Base-by-base conservation (phyloP, 2,329 filamentous ascomycete genomes). In the Cryphonectria radicalis region DNA sequence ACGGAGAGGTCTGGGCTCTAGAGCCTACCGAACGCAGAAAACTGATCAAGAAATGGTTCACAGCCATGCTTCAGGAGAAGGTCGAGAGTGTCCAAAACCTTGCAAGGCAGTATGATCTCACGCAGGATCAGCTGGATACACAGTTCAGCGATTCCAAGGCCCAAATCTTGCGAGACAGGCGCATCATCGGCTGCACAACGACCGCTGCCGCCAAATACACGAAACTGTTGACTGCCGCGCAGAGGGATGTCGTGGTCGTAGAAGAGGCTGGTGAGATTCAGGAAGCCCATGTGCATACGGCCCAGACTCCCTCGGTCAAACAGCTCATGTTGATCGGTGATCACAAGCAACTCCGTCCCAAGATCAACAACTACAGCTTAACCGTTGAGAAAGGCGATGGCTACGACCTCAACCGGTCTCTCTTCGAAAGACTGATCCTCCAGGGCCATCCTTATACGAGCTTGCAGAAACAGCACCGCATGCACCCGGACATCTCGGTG, bases 201-300 rank as follows among this genome's bases (percentile, higher is more conserved):
- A 94, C 90, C 0, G 90, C 83, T 0, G 91, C 91, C 0, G 90
- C 92, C 0, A 93, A 85, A 79, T 86, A 91, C 66, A 80, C 83
- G 0, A 79, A 84, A 0, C 81, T 87, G 1, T 84, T 94, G 11
- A 84, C 84, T 5, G 81, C 84, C 0, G 87, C 86, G 0, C 78
- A 80, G 0, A 89, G 90, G 0, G 88, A 89, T 0, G 82, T 92
- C 3, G 79, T 93, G 0, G 76, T 94, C 0, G 87, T 93, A 0
- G 92, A 94, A 77, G 92, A 94, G 78, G 92, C 91, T 0, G 92
- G 91, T 1, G 91, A 94, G 73, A 92, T 94, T 4, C 81, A 93
- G 0, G 92, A 94, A 77, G 84, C 85, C 1, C 91, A 93, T 74
- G 82, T 92, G 1, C 78, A 93, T 0, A 87, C 91, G 0, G 87